These are phyloP conservation scores for Aspergillus costaricaensis DNA, from an alignment of 2,329 filamentous ascomycete species.

Conservation along the genomic window DNA sequence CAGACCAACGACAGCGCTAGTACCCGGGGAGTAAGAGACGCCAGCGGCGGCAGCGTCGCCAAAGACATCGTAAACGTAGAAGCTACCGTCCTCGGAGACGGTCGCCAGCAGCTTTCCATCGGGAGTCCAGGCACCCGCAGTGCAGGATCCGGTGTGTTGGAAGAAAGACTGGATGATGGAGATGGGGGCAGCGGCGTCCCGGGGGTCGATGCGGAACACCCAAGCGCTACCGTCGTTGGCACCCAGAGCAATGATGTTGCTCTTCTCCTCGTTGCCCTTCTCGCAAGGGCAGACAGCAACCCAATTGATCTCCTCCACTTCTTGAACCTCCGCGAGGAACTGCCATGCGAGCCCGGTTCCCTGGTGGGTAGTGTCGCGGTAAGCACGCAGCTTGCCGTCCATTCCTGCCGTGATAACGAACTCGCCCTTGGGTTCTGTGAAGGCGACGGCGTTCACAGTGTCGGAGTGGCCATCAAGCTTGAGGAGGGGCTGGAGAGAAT, in stretches of 20 bases:
- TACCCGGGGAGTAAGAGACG: constrained; percentile 55
- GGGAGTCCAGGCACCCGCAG: constrained; percentile 85
- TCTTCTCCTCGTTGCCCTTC: constrained; percentile 52
- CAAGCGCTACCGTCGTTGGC: constrained; percentile 90
- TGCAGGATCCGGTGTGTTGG: constrained; percentile 81
- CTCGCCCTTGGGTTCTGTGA: constrained; percentile 79
- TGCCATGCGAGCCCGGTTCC: constrained; percentile 58
- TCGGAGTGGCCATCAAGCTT: constrained; percentile 88
- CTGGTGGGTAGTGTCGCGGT: constrained; percentile 54
- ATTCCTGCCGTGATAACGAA: constrained; percentile 84
- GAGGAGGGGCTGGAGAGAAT: constrained; percentile 65
- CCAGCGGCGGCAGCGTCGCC: constrained; percentile 71
- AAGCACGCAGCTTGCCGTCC: constrained; percentile 78
- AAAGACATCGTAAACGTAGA: constrained; percentile 93
- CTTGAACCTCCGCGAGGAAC: constrained; percentile 75
- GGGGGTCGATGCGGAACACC: constrained; percentile 83
- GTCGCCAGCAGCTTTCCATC: constrained; percentile 86
- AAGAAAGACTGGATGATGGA: constrained; percentile 91
- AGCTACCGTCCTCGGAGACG: constrained; percentile 81
- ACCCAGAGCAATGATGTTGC: constrained; percentile 83
- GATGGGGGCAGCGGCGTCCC: constrained; percentile 63
- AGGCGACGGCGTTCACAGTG: constrained; percentile 82
- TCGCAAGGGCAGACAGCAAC: constrained; percentile 71
- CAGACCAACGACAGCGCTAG: constrained; percentile 71
- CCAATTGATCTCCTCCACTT: constrained; percentile 97